Percentiles rank a stretch among this genome's conserved stretches.
Evolutionary conservation across 2,329 filamentous ascomycete species (phyloP).

Genomic region (Mollisia scopiformis): DNA sequence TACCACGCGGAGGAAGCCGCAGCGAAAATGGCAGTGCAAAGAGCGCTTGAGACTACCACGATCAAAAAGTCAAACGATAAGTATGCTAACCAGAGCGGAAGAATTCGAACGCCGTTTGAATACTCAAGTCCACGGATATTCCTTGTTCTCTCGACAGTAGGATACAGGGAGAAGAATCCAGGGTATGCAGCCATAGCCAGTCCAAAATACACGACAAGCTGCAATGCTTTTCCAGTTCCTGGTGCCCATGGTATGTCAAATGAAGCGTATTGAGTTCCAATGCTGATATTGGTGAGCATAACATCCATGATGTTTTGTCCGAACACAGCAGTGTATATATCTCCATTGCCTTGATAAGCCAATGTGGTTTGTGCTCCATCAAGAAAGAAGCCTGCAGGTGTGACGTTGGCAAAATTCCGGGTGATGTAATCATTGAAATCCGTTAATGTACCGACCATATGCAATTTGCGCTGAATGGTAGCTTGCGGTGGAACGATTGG

Average conservation of each 20-base stretch:
- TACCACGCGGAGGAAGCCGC: constrained; percentile 72
- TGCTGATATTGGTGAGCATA: constrained; percentile 68
- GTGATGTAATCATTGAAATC: constrained; percentile 71
- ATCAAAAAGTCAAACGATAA: constrained; percentile 78
- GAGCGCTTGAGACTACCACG: constrained; percentile 65
- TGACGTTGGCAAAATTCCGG: constrained; percentile 66
- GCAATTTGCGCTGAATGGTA: constrained; percentile 22
- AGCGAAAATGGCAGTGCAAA: constrained; percentile 72
- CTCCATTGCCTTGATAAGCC: constrained; percentile 69
- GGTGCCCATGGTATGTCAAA: constrained; percentile 78
- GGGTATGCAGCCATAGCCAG: constrained; percentile 79
- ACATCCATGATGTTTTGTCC: constrained; percentile 68
- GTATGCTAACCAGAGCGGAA: constrained; percentile 86
- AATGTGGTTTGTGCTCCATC: constrained; percentile 62
- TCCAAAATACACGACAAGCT: constrained; percentile 81
- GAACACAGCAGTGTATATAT: constrained; percentile 58
- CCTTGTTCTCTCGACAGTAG: constrained; percentile 78
- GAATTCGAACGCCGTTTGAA: constrained; percentile 83
- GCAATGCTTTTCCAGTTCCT: constrained; percentile 71
- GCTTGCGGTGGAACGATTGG: constrained; percentile 20
- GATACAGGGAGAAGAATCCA: constrained; percentile 86
- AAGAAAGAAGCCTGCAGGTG: constrained; percentile 80
- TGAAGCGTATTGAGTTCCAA: constrained; percentile 71
- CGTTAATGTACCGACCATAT: constrained; percentile 60
- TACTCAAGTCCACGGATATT: constrained; percentile 87